These are phyloP conservation scores for Phytophthora ohioensis DNA, from an alignment of 352 stramenopile species.

Conservation along the genomic window DNA sequence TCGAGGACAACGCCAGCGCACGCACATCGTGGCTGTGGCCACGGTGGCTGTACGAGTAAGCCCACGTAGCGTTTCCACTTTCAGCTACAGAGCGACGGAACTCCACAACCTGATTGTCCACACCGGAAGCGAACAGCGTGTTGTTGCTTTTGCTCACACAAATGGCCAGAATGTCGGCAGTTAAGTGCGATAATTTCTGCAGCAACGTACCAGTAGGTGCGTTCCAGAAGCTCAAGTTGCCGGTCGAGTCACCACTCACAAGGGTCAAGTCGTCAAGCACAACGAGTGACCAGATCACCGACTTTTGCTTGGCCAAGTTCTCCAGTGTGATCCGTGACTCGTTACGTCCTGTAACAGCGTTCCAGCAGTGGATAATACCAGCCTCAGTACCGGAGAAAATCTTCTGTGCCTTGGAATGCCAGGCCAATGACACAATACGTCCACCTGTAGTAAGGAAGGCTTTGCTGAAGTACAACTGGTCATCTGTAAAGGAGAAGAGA, in stretches of 20 bases:
- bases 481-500: constrained; percentile 82
- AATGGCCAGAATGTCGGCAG: constrained; percentile 92
- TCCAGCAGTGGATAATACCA: constrained; percentile 91
- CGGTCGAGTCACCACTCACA: constrained; percentile 93
- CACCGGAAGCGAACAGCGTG: constrained; percentile 92
- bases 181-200: constrained; percentile 93
- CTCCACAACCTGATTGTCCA: constrained; percentile 94
- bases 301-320: constrained; percentile 77
- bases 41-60: constrained; percentile 90
- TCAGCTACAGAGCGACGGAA: constrained; percentile 63
- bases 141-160: constrained; percentile 86
- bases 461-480: constrained; percentile 87
- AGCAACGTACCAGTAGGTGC: constrained; percentile 90
- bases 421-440: constrained; percentile 87
- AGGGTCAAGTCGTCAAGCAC: constrained; percentile 93
- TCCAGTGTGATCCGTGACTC: constrained; percentile 88
- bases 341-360: constrained; percentile 78
- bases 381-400: constrained; percentile 90
- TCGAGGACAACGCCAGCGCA: constrained; percentile 77
- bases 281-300: constrained; percentile 91
- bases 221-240: constrained; percentile 95
- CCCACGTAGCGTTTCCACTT: constrained; percentile 61
- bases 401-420: constrained; percentile 71
- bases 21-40: constrained; percentile 93
- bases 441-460: constrained; percentile 78